phyloP scores from a whole-genome alignment of 1,284 basidiomycete species.

The Dichomitus squalens region DNA sequence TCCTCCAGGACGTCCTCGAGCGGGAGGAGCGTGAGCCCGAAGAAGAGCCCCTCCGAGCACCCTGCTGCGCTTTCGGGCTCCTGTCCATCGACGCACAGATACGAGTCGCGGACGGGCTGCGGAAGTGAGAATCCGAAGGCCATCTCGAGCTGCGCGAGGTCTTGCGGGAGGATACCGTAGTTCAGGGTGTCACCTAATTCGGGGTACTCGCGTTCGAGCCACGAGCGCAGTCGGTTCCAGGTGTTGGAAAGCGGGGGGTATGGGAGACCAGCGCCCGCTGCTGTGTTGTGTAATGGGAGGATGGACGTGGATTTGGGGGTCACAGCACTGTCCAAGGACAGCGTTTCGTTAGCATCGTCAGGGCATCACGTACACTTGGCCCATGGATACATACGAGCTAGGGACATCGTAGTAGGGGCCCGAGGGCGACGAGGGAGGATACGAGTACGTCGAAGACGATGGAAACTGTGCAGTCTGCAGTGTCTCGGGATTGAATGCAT shows the following conservation, averaged over 20 bases:
- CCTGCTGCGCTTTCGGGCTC: constrained; percentile 85
- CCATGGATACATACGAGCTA: constrained; percentile 50
- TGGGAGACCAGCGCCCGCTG: constrained; percentile 41
- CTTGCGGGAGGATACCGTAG: constrained; percentile 76
- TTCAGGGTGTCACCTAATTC: constrained; percentile 92
- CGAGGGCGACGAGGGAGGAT: constrained; percentile 64
- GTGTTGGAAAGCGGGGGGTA: constrained; percentile 80
- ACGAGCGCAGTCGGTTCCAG: constrained; percentile 78
- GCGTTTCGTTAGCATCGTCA: constrained; percentile 10
- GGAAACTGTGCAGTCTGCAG: constrained; percentile 50
- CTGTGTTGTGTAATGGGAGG: constrained; percentile 62
- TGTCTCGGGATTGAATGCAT: constrained; percentile 58
- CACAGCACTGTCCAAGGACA: constrained; percentile 30
- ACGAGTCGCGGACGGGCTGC: constrained; percentile 80
- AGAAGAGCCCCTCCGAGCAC: constrained; percentile 88
- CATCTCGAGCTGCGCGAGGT: constrained; percentile 78
- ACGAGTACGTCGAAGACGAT: constrained; percentile 59
- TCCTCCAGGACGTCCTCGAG: constrained; percentile 91
- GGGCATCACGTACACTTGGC: constrained; percentile 1
- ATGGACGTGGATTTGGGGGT: constrained; percentile 57
- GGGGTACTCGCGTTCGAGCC: constrained; percentile 82
- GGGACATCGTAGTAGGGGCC: constrained; percentile 60
- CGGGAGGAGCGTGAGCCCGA: constrained; percentile 81
- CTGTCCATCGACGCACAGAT: constrained; percentile 82
- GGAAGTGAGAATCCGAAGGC: constrained; percentile 84